Evolutionary conservation across 148 eudicot species (phyloP), one percentile per base, ranked within the genome.

Genomic region (Camellia japonica): DNA sequence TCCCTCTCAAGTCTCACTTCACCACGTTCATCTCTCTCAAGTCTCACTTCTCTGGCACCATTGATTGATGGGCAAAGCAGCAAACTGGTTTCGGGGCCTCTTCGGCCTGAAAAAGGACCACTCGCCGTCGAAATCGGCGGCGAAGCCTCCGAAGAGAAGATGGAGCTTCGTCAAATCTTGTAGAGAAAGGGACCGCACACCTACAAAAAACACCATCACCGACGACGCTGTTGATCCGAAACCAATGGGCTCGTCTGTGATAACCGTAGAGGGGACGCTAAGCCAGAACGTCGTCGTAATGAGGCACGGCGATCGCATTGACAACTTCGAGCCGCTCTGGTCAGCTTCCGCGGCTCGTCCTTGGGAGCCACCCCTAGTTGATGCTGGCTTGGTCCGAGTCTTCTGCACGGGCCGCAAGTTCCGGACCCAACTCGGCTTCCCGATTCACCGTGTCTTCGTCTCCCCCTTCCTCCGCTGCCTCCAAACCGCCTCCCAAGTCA

Each of bases 261-360:
- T 20, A 8, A 71, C 51, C 73, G 71, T 10, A 11, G 71, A 3
- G 41, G 11, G 14, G 30, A 1, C 16, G 5, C 65, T 82, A 20
- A 65, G 68, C 80, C 98, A 95, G 68, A 84, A 93, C 85, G 88
- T 95, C 74, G 79, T 95, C 76, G 89, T 95, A 18, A 90, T 95
- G 97, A 82, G 98, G 46, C 99, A 95, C 84, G 97, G 99, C 13
- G 96, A 95, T 73, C 91, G 98, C 14, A 81, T 86, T 20, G 98
- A 95, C 87, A 93, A 95, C 86, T 87, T 86, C 82, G 99, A 88
- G 46, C 88, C 89, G 0, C 59, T 46, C 11, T 95, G 97, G 99
- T 77, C 87, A 15, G 54, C 74, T 3, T 81, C 85, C 8, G 94
- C 97, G 7, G 86, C 80, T n/a, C 76, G 92, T n/a, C 95, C 91